phyloP scores from a whole-genome alignment of 257 asterid species.

The Forsythia viridissima region DNA sequence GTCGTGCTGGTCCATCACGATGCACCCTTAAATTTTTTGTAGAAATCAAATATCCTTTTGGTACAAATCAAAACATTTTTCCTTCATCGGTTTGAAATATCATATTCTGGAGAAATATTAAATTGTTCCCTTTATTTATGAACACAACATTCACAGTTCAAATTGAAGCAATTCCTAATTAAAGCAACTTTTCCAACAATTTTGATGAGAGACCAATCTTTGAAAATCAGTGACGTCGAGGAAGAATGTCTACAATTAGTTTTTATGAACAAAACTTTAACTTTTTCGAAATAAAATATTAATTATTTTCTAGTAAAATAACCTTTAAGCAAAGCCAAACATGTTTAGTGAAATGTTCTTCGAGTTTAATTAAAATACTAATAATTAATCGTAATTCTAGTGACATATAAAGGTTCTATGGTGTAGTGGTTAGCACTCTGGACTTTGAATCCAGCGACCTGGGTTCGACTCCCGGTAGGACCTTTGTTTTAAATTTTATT shows the following conservation, averaged over 20 bases:
- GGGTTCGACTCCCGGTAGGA: constrained; percentile 99
- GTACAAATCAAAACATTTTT: neutral
- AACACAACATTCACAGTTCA: neutral
- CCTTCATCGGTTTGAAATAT: neutral
- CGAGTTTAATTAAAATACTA: too few relatives aligned
- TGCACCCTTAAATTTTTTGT: neutral
- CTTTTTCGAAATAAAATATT: too few relatives aligned
- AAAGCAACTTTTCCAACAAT: neutral
- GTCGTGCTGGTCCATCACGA: neutral
- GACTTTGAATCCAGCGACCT: constrained; percentile 99
- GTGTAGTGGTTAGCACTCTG: constrained; percentile 99
- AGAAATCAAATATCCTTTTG: neutral
- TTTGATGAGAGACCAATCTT: neutral
- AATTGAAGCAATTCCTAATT: too few relatives aligned
- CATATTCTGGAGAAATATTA: neutral
- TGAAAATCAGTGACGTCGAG: neutral
- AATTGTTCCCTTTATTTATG: neutral
- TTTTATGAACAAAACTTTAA: too few relatives aligned
- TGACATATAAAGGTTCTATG: constrained; percentile 41
- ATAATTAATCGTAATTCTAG: too few relatives aligned
- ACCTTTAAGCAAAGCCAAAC: too few relatives aligned
- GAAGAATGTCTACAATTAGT: neutral
- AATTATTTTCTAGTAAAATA: too few relatives aligned
- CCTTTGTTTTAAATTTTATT: constrained; percentile 33
- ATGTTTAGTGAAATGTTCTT: too few relatives aligned